Evolutionary conservation across 176 grass and related monocot genomes (phyloP), one percentile per base, ranked within the genome.

Genomic region (Raddia guianensis): DNA sequence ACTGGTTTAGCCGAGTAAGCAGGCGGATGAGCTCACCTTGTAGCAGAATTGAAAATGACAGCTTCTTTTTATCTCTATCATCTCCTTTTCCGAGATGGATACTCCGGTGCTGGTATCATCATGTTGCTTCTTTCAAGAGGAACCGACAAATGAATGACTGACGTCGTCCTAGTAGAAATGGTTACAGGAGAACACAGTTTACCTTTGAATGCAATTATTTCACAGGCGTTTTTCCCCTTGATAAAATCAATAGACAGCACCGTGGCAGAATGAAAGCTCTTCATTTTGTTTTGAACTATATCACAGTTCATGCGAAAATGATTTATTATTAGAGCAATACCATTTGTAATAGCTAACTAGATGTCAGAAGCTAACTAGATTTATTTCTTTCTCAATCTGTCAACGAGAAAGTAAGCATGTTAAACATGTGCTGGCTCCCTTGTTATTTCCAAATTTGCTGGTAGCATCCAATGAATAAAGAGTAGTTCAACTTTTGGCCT

Each of bases 361-460:
- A 49, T 60, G 56, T 21, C 44, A 46, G 7, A 66, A 48, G 37
- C 78, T 82, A 61, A 53, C 60, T 61, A 74, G 66, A 82, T 90
- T 73, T 86, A 51, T 82, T 86, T 50, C 73, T 86, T 90, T 86
- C 20, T 82, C 34, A 58, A 16, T 54, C 86, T 78, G 60, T 50
- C 73, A n/a, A n/a, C 62, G 60, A 78, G 49, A 78, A 66, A n/a
- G 15, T 49, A 66, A 66, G 37, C 78, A 89, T 78, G 66, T 62
- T 82, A 73, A 86, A 86, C 87, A 90, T 86, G 78, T 86, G 88
- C 78, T 78, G 19, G 78, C 53, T 90, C 53, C 32, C 45, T 72
- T 19, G 35, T 60, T 77, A 52, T 42, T 46, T 44, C 73, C 73
- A 82, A 86, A 68, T 84, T 33, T 75, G 54, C 68, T 86, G 54